Conservation (phyloP, 768 basidiomycete species). For the Podaxis sp. region DNA sequence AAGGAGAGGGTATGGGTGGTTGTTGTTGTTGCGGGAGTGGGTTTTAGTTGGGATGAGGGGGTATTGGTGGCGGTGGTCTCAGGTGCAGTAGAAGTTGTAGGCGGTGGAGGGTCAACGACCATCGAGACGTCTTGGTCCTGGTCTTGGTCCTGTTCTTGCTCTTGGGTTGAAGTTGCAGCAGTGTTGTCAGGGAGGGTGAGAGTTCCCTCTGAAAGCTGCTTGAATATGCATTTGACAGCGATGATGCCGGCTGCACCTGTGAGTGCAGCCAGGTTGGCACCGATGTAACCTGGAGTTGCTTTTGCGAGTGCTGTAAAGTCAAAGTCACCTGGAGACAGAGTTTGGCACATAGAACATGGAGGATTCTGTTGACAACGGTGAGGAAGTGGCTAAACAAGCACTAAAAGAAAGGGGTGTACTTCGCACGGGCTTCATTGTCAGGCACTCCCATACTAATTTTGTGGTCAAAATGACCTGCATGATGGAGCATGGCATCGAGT, state of each 20-base stretch:
- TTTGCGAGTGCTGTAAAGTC: constrained; percentile 85
- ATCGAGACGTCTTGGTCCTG: constrained; percentile 39
- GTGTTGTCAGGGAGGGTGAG: constrained; percentile 50
- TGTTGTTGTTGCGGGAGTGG: constrained; percentile 15
- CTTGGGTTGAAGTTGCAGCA: constrained; percentile 23
- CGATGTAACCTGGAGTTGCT: constrained; percentile 95
- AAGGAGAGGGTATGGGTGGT: constrained; percentile 24
- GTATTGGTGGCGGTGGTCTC: constrained; percentile 1
- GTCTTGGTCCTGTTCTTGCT: constrained; percentile 22
- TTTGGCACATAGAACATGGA: constrained; percentile 81
- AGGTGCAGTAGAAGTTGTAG: too few relatives aligned
- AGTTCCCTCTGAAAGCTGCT: constrained; percentile 67
- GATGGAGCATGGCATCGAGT: constrained; percentile 87
- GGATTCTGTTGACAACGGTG: constrained; percentile 59
- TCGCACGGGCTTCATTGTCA: constrained; percentile 84
- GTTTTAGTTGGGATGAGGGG: constrained; percentile 9
- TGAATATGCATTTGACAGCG: constrained; percentile 95
- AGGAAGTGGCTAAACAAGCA: not conserved
- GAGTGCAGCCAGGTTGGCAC: constrained; percentile 88
- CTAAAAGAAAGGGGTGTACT: constrained; percentile 51
- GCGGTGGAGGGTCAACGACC: constrained; percentile 36
- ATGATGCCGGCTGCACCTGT: constrained; percentile 94
- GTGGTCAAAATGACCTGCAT: constrained; percentile 95
- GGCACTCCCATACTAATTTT: constrained; percentile 99
- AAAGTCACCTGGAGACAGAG: constrained; percentile 85